These are phyloP conservation scores for Ophiostoma novo-ulmi DNA, from an alignment of 2,329 filamentous ascomycete species.

Conservation along the genomic window DNA sequence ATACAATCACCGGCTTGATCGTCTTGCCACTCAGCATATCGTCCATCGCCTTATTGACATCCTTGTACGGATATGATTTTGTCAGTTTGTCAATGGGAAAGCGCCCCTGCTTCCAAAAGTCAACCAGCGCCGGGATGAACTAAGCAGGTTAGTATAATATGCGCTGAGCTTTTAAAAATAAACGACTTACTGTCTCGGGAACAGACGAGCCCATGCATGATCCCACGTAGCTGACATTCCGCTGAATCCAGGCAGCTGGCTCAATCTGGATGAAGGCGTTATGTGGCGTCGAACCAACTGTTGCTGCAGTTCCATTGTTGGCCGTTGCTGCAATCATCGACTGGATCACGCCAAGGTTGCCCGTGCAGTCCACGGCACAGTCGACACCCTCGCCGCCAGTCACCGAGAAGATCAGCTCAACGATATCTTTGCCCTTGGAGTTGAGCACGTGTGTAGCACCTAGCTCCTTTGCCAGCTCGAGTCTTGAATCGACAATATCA, in stretches of 20 bases:
- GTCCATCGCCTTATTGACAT: slow-evolving; percentile 1
- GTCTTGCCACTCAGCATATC: slow-evolving; percentile 13
- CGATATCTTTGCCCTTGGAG: slow-evolving; percentile 17
- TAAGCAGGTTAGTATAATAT: background rate
- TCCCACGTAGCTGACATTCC: slow-evolving; percentile 11
- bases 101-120: slow-evolving; percentile 11
- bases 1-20: slow-evolving; percentile 12
- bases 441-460: slow-evolving; percentile 38
- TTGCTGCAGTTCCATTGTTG: background rate
- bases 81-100: slow-evolving; percentile 9
- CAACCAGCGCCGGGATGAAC: slow-evolving; percentile 3
- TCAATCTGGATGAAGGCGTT: slow-evolving; percentile 3
- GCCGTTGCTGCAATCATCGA: background rate
- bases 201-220: slow-evolving; percentile 13
- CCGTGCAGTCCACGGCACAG: slow-evolving; percentile 10
- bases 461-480: slow-evolving; percentile 41
- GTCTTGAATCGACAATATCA: slow-evolving; percentile 40
- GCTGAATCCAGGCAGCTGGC: slow-evolving; percentile 8
- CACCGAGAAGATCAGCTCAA: background rate
- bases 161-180: background rate
- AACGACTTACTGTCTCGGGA: background rate
- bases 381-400: slow-evolving; percentile 10
- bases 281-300: background rate
- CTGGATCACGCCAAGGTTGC: slow-evolving; percentile 9
- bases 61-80: slow-evolving; percentile 11